Conservation (phyloP, 495 filamentous ascomycete species). For the Penicillium cinerascens region DNA sequence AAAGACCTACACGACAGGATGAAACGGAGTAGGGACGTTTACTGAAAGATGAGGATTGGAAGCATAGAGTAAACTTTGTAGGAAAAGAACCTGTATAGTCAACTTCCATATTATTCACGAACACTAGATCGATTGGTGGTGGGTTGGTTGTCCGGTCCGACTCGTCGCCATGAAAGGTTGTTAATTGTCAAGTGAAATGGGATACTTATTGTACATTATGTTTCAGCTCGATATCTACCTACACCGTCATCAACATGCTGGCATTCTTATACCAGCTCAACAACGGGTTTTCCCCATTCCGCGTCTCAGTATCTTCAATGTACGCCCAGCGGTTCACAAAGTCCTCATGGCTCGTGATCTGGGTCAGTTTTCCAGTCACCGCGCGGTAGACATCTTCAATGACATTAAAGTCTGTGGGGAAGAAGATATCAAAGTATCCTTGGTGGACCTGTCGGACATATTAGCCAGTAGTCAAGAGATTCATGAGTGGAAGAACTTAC, state of each 20-base stretch:
- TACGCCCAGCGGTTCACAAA: slow-evolving; percentile 87
- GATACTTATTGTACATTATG: not conserved
- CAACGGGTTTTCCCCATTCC: slow-evolving; percentile 88
- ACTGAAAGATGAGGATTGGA: too few relatives aligned
- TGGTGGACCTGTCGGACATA: slow-evolving; percentile 72
- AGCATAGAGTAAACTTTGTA: too few relatives aligned
- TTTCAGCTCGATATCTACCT: slow-evolving; percentile 16
- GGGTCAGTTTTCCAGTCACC: slow-evolving; percentile 84
- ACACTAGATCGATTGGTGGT: too few relatives aligned
- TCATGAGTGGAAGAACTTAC: slow-evolving; percentile 48
- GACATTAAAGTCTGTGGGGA: slow-evolving; percentile 89
- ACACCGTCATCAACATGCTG: slow-evolving; percentile 81
- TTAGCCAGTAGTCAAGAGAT: slow-evolving; percentile 6
- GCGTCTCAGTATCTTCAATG: slow-evolving; percentile 82
- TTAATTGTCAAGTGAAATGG: not conserved
- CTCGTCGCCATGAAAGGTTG: not conserved
- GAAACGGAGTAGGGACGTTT: slow-evolving; percentile 16
- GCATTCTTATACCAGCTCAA: slow-evolving; percentile 93
- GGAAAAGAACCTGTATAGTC: too few relatives aligned
- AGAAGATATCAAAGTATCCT: slow-evolving; percentile 98
- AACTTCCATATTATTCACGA: too few relatives aligned
- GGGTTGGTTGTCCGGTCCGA: too few relatives aligned
- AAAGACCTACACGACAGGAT: slow-evolving; percentile 1
- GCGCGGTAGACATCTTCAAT: slow-evolving; percentile 87
- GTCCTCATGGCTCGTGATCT: slow-evolving; percentile 81